Conservation (phyloP, 352 stramenopile genomes). For the Pythium pyrilobum region DNA sequence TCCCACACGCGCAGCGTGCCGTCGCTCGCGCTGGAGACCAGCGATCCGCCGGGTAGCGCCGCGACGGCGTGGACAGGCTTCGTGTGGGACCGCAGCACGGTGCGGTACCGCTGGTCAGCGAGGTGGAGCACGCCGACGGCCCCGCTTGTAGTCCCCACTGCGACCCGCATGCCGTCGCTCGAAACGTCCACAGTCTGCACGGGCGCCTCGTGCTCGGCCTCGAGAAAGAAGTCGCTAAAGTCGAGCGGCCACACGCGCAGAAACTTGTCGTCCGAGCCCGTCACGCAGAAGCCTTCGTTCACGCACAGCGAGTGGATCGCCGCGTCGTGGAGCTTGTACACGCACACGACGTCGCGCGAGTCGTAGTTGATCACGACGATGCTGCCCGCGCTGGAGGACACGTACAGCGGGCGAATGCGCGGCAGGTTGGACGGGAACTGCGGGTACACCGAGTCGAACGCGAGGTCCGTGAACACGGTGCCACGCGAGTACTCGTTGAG, state of each 20-base stretch:
- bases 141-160: conserved; percentile 67
- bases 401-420: conserved; percentile 63
- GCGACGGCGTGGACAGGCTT: conserved; percentile 40
- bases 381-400: conserved; percentile 66
- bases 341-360: conserved; percentile 68
- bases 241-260: conserved; percentile 90
- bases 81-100: conserved; percentile 73
- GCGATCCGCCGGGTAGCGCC: conserved; percentile 19
- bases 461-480: conserved; percentile 79
- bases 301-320: conserved; percentile 80
- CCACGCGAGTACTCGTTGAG: conserved; percentile 88
- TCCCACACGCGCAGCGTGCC: conserved; percentile 86
- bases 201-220: conserved; percentile 76
- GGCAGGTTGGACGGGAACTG: conserved; percentile 52
- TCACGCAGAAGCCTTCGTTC: conserved; percentile 90
- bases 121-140: conserved; percentile 86
- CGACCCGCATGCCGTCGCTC: conserved; percentile 68
- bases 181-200: conserved; percentile 70
- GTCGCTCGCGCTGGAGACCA: conserved; percentile 70
- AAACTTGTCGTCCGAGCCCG: conserved; percentile 79
- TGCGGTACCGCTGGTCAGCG: conserved; percentile 72
- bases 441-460: conserved; percentile 68
- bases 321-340: conserved; percentile 87
- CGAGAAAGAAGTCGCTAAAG: conserved; percentile 90
- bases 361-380: conserved; percentile 86